Evolutionary conservation across 768 basidiomycete genomes (phyloP).

Genomic region (Fomitopsis serialis): DNA sequence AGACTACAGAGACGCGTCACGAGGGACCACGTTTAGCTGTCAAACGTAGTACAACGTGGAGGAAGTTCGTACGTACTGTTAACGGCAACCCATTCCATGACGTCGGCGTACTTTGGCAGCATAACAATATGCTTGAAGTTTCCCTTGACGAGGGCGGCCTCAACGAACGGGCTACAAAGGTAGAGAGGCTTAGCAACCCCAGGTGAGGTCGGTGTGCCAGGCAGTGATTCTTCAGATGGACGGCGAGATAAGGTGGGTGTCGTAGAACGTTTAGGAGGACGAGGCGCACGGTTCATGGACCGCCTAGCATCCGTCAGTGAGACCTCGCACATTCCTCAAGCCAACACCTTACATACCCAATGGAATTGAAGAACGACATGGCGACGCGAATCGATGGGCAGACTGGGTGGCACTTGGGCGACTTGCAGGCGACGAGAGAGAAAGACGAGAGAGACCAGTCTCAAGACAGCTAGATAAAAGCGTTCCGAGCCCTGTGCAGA

Average conservation of each 20-base stretch:
- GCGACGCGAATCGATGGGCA: neutral
- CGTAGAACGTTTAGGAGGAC: conserved; percentile 64
- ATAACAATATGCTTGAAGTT: conserved; percentile 99
- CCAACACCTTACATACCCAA: conserved; percentile 45
- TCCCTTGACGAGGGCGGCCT: conserved; percentile 93
- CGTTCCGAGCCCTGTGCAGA: too few relatives aligned
- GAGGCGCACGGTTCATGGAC: conserved; percentile 71
- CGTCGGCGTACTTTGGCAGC: conserved; percentile 91
- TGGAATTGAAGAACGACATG: conserved; percentile 84
- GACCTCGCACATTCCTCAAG: neutral
- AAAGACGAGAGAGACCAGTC: neutral
- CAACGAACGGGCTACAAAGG: conserved; percentile 90
- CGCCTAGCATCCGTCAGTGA: conserved; percentile 37
- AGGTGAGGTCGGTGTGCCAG: conserved; percentile 39
- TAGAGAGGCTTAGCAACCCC: conserved; percentile 65
- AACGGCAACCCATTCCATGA: conserved; percentile 96
- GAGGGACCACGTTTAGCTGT: neutral
- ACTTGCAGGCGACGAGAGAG: neutral
- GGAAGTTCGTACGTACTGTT: conserved; percentile 59
- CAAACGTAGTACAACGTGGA: neutral
- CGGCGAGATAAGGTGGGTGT: conserved; percentile 69
- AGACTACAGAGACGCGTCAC: conserved; percentile 48
- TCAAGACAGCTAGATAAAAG: neutral
- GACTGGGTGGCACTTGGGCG: neutral
- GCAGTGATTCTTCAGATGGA: conserved; percentile 35